These are phyloP conservation scores for Blastobotrys capitulatus DNA, from an alignment of 1,139 yeast genomes.

Conservation along the genomic window DNA sequence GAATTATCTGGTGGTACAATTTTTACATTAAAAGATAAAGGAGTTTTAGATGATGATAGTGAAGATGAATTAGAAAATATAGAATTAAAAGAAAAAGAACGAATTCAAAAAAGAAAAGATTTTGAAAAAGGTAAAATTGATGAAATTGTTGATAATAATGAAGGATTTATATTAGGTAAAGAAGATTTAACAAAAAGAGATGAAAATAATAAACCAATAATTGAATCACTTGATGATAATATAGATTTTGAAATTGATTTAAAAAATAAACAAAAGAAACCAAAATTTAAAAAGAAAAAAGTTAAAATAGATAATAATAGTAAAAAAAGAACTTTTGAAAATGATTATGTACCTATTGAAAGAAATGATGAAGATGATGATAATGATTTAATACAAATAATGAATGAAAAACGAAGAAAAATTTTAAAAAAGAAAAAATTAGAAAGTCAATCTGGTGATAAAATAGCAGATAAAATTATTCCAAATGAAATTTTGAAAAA, in stretches of 20 bases:
- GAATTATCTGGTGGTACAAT: constrained; percentile 45
- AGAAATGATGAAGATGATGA: constrained; percentile 21
- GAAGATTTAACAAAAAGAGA: constrained; percentile 17
- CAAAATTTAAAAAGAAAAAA: constrained; percentile 46
- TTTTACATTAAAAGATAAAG: constrained; percentile 60
- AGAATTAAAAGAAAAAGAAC: constrained; percentile 27
- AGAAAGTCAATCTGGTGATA: constrained; percentile 34
- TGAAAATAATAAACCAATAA: background rate
- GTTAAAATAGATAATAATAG: constrained; percentile 18
- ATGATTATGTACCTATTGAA: constrained; percentile 20
- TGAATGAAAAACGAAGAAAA: constrained; percentile 40
- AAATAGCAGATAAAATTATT: constrained; percentile 14
- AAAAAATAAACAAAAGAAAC: constrained; percentile 15
- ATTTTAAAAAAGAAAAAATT: constrained; percentile 30
- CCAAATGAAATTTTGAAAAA: too few relatives aligned
- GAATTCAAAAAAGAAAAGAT: background rate
- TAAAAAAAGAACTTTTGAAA: constrained; percentile 15
- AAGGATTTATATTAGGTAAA: constrained; percentile 21
- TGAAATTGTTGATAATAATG: constrained; percentile 21
- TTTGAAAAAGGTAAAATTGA: background rate
- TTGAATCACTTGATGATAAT: constrained; percentile 16
- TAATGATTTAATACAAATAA: constrained; percentile 35
- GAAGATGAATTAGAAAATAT: constrained; percentile 46
- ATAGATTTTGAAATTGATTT: constrained; percentile 18
- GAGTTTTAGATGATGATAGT: constrained; percentile 46